phyloP scores from a whole-genome alignment of 1,139 yeast genomes.

The Scheffersomyces titani region DNA sequence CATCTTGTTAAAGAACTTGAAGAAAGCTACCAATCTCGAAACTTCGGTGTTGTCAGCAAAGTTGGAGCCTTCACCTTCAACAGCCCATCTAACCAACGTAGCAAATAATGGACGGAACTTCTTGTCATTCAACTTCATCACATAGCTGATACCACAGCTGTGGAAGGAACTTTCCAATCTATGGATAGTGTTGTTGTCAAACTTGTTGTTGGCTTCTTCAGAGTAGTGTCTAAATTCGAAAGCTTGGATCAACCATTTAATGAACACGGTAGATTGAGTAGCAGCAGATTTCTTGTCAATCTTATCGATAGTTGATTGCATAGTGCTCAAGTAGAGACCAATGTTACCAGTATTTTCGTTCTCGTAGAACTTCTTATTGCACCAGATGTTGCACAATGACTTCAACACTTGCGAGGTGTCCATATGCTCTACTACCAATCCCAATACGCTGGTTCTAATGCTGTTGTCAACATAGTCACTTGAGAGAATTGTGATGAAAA shows the following conservation, averaged over 20 bases:
- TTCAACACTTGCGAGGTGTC: constrained; percentile 65
- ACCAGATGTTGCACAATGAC: constrained; percentile 66
- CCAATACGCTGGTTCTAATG: constrained; percentile 66
- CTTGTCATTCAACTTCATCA: constrained; percentile 91
- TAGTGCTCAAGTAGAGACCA: constrained; percentile 66
- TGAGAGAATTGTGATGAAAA: constrained; percentile 57
- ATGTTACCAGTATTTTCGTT: constrained; percentile 55
- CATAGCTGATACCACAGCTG: constrained; percentile 70
- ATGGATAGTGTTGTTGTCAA: constrained; percentile 74
- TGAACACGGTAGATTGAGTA: constrained; percentile 65
- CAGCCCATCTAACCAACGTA: constrained; percentile 88
- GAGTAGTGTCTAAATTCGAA: constrained; percentile 66
- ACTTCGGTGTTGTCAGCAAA: constrained; percentile 44
- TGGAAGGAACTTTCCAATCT: constrained; percentile 80
- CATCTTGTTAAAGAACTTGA: constrained; percentile 81
- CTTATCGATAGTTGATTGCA: constrained; percentile 65
- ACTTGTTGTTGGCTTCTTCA: constrained; percentile 31
- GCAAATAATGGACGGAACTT: constrained; percentile 92
- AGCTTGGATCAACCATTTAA: constrained; percentile 68
- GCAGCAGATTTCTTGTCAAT: constrained; percentile 77
- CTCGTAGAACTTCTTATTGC: constrained; percentile 29
- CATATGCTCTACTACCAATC: constrained; percentile 65
- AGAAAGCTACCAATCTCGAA: constrained; percentile 70
- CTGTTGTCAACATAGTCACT: constrained; percentile 59
- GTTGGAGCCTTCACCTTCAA: constrained; percentile 71